A percentile compares a stretch with the other conserved stretches of the same genome.
Evolutionary conservation across 805 yeast species (phyloP).

Genomic region (Metschnikowia santaceciliae): DNA sequence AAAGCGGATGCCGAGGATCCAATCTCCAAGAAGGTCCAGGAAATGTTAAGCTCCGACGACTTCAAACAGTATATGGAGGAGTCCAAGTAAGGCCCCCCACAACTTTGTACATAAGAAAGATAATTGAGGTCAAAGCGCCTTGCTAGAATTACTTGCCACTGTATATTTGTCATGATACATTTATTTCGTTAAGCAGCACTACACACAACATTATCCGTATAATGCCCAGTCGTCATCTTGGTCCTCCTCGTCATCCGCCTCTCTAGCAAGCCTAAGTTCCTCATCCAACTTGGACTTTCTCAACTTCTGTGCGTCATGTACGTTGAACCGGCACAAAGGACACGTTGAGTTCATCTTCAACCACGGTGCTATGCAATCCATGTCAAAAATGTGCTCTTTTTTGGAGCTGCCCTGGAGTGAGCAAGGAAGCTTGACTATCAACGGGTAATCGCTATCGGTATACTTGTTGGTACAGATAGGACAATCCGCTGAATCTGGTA

Average conservation of each 20-base stretch:
- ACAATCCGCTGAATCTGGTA: slow-evolving; percentile 59
- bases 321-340: slow-evolving; percentile 80
- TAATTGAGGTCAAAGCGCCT: not conserved
- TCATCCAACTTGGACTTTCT: slow-evolving; percentile 30
- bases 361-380: slow-evolving; percentile 93
- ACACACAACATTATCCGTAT: slow-evolving; percentile 50
- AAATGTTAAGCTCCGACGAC: slow-evolving; percentile 65
- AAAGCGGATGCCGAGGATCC: slow-evolving; percentile 35
- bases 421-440: slow-evolving; percentile 76
- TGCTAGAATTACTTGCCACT: not conserved
- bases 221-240: slow-evolving; percentile 62
- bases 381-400: slow-evolving; percentile 68
- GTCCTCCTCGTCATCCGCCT: slow-evolving; percentile 49
- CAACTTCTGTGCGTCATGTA: slow-evolving; percentile 38
- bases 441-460: slow-evolving; percentile 68
- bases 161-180: not conserved
- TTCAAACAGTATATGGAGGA: slow-evolving; percentile 52
- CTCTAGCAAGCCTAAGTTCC: slow-evolving; percentile 34
- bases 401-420: slow-evolving; percentile 28
- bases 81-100: slow-evolving; percentile 5
- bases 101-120: slow-evolving; percentile 11
- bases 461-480: slow-evolving; percentile 80
- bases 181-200: not conserved
- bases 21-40: slow-evolving; percentile 63
- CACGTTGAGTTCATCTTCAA: slow-evolving; percentile 68